Base-by-base conservation (phyloP, 2,329 filamentous ascomycete species). In the Calonectria crousiana region DNA sequence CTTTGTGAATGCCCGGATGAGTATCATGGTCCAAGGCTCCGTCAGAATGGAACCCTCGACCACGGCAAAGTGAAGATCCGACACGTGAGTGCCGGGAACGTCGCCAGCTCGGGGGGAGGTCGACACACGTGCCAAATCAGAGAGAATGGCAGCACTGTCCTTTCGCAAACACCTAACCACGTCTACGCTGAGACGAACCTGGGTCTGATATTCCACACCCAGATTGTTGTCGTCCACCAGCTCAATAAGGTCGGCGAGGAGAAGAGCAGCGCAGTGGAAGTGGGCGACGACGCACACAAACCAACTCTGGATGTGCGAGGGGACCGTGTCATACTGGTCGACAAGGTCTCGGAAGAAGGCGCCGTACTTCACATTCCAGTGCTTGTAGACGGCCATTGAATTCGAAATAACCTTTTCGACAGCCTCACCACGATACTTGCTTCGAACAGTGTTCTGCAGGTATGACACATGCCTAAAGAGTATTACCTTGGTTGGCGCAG, bases 21-120 rank as follows among this genome's bases (percentile, higher is more conserved):
- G 81, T 3, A 91, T 87, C 49, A 88, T 87, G 1, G 90, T 91
- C 90, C 90, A 92, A 3, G 90, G 90, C 76, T 92, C 90, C 0
- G 89, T 91, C 70, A 92, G 79, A n/a, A 92, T 84, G 1, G 90
- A 88, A 3, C 88, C 89, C 72, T 90, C 86, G 52, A 87, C 89
- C 30, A 91, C 84, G 0, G 89, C 89, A 71, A 88, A 87, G 78
- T 91, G 90, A 69, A 90, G 89, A 28, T 88, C 86, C 2, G 77
- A 75, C 53, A 77, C 68, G 34, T 79, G 78, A 5, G 76, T 76
- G 9, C 79, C 79, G 5, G 79, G 79, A 38, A 80, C 60, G 67
- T 80, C 78, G 1, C 78, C 77, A 51, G 75, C 77, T 62, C 76
- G 79, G 5, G 83, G 83, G 6, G 83, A 84, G 53, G 86, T 87